phyloP scores from a whole-genome alignment of 2,329 filamentous ascomycete genomes.

The Alternaria incomplexa region DNA sequence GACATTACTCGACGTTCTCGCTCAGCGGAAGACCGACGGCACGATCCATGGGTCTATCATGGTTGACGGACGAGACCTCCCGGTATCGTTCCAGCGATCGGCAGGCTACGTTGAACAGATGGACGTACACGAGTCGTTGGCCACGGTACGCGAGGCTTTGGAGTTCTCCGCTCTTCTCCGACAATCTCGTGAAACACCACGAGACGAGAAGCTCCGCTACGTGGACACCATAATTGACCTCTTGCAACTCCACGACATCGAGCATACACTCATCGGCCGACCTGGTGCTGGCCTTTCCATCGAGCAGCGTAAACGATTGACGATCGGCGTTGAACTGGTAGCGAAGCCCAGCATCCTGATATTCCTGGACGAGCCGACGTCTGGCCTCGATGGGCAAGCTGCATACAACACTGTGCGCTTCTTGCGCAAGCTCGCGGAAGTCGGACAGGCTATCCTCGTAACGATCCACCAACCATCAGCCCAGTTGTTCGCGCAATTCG shows the following conservation, averaged over 20 bases:
- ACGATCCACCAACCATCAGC: conserved; percentile 88
- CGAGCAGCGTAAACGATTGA: conserved; percentile 52
- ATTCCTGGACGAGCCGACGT: conserved; percentile 78
- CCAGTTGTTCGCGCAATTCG: conserved; percentile 81
- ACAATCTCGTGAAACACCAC: conserved; percentile 60
- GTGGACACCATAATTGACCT: conserved; percentile 65
- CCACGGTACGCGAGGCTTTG: conserved; percentile 66
- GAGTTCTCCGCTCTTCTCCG: conserved; percentile 65
- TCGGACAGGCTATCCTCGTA: conserved; percentile 57
- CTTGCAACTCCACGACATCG: conserved; percentile 64
- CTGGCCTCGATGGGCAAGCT: conserved; percentile 62
- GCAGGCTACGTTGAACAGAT: conserved; percentile 62
- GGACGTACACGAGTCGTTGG: conserved; percentile 63
- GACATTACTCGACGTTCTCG: conserved; percentile 49
- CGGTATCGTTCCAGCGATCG: conserved; percentile 82
- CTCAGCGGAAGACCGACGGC: conserved; percentile 80
- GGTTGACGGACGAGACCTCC: conserved; percentile 74
- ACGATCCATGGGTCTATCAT: conserved; percentile 80
- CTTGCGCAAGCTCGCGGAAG: not conserved
- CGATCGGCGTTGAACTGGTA: conserved; percentile 64
- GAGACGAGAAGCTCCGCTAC: conserved; percentile 63
- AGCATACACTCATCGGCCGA: conserved; percentile 59
- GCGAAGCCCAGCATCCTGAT: conserved; percentile 70
- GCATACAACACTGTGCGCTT: not conserved
- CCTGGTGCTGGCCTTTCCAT: not conserved